A percentile compares a stretch with the other conserved stretches of the same genome.
These are phyloP conservation scores for Phytophthora pseudosyringae DNA, from an alignment of 352 stramenopile genomes.

Conservation along the genomic window DNA sequence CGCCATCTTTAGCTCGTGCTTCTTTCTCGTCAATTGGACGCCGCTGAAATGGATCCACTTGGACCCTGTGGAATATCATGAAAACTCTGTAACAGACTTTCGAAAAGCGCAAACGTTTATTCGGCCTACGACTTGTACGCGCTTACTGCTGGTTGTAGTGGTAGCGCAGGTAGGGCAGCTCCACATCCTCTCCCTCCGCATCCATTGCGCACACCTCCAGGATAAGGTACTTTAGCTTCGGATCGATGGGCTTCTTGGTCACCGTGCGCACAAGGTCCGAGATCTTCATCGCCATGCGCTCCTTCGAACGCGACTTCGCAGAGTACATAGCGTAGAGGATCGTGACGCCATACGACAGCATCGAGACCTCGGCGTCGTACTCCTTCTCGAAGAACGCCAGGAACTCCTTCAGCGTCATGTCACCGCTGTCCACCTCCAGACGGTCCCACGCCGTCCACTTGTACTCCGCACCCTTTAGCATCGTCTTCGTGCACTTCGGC, in stretches of 20 bases:
- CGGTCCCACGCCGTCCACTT: slow-evolving; percentile 98
- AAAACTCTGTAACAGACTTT: slow-evolving; percentile 8
- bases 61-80: slow-evolving; percentile 11
- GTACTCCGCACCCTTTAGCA: slow-evolving; percentile 96
- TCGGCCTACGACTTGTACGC: neutral
- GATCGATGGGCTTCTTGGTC: slow-evolving; percentile 95
- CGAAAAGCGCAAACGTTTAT: slow-evolving; percentile 4
- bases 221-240: slow-evolving; percentile 96
- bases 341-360: slow-evolving; percentile 97
- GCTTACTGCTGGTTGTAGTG: slow-evolving; percentile 65
- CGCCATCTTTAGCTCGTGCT: slow-evolving; percentile 58
- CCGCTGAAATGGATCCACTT: neutral
- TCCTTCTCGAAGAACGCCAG: slow-evolving; percentile 95
- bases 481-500: slow-evolving; percentile 92
- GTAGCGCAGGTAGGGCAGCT: slow-evolving; percentile 95
- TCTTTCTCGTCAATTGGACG: neutral
- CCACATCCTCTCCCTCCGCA: slow-evolving; percentile 95
- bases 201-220: slow-evolving; percentile 98
- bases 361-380: slow-evolving; percentile 97
- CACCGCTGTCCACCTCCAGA: slow-evolving; percentile 94
- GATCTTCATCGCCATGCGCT: slow-evolving; percentile 98
- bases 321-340: slow-evolving; percentile 92
- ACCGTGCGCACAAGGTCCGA: slow-evolving; percentile 95
- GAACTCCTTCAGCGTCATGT: slow-evolving; percentile 97
- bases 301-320: slow-evolving; percentile 87